Percentiles rank a stretch among this genome's conserved stretches.
These are phyloP conservation scores for Salix exigua DNA, from an alignment of 345 rosid genomes.

Conservation along the genomic window DNA sequence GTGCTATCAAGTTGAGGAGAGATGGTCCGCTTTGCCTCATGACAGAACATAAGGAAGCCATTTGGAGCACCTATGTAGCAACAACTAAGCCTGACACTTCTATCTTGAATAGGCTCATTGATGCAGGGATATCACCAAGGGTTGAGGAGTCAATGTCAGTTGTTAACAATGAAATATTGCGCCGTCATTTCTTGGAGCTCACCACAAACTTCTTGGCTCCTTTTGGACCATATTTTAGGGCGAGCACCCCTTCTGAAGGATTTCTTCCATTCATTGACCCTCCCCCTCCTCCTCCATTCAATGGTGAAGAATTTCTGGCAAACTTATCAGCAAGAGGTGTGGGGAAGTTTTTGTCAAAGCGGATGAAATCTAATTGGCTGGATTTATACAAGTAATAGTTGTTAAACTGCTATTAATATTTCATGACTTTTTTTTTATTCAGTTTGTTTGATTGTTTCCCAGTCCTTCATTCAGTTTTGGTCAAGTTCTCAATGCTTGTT, in stretches of 20 bases:
- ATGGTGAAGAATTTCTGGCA: constrained; percentile 65
- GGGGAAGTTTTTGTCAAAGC: constrained; percentile 85
- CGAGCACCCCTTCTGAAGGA: constrained; percentile 78
- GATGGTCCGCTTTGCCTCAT: constrained; percentile 96
- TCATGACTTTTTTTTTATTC: not conserved
- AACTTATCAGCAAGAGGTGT: constrained; percentile 81
- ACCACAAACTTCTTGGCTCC: constrained; percentile 96
- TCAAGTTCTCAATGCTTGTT: constrained; percentile 4
- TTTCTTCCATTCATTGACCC: constrained; percentile 86
- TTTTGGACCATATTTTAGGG: constrained; percentile 85
- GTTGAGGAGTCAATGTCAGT: constrained; percentile 99
- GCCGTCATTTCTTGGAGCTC: constrained; percentile 95
- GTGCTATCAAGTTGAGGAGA: constrained; percentile 77
- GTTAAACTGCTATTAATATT: not conserved
- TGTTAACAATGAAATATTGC: constrained; percentile 89
- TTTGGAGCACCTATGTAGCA: constrained; percentile 81
- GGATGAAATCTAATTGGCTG: constrained; percentile 96
- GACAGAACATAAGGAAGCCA: constrained; percentile 98
- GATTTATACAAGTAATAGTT: constrained; percentile 75
- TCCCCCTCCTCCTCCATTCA: constrained; percentile 68
- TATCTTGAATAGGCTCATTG: constrained; percentile 85
- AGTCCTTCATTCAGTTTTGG: not conserved
- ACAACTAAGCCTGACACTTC: constrained; percentile 94
- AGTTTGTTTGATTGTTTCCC: constrained; percentile 3
- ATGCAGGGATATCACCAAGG: constrained; percentile 91